Evolutionary conservation across 2,329 filamentous ascomycete genomes (phyloP), one percentile per base, ranked within the genome.

Genomic region (Zymoseptoria tritici): DNA sequence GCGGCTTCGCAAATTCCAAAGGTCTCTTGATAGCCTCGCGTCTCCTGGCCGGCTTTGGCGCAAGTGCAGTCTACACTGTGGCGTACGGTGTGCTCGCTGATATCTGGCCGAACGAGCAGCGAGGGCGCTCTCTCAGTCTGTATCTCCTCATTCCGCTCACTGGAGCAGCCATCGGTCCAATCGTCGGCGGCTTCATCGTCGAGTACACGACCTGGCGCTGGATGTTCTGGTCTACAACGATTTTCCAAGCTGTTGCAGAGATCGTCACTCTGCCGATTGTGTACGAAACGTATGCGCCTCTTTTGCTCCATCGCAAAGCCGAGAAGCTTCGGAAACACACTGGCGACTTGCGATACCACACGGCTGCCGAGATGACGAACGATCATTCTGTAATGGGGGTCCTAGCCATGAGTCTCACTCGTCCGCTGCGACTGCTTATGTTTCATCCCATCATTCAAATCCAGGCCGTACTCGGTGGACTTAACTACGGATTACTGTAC

Each of bases 31-130:
- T 82, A 7, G 75, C 74, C 0, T 73, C 77, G 11, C 73, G 80
- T 0, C 78, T 83, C 49, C 62, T 83, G 0, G 74, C 79, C 1
- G 80, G 80, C 0, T 75, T 83, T 26, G 80, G 80, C 1, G 80
- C 78, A 0, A 78, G 76, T 50, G 73, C 77, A 1, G 74, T 64
- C 11, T 67, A 63, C 54, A 54, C 63, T 72, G 49, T 68, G 9
- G 62, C 49, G 7, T 59, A 58, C 26, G 66, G 63, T 6, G 61
- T 67, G 16, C 53, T 68, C 0, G 60, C 57, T 2, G 66, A 67
- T 52, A 50, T 68, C 9, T 67, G 62, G 63, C 52, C 36, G 9
- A 57, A 62, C 13, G 63, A 64, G 31, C 57, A 68, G 52, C 54
- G 66, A 42, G 64, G 65, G 3, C 56, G 46, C 7, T 59, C 63